Evolutionary conservation across 768 basidiomycete species (phyloP).

Genomic region (Kwoniella botswanensis): DNA sequence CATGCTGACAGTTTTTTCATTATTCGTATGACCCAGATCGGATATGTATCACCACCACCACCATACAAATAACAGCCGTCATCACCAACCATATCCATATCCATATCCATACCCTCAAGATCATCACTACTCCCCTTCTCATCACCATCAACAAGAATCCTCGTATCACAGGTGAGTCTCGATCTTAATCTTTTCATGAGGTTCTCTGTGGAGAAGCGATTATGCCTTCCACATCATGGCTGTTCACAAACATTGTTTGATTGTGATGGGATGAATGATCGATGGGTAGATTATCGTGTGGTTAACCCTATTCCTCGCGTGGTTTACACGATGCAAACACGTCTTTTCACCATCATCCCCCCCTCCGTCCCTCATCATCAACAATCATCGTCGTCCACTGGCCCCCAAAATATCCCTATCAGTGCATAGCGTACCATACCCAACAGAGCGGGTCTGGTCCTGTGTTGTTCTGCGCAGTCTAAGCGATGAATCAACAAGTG

Average conservation of each 20-base stretch:
- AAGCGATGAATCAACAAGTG: not conserved
- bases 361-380: constrained; percentile 2
- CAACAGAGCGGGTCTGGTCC: not conserved
- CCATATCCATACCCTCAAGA: constrained; percentile 1
- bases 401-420: not conserved
- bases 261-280: not conserved
- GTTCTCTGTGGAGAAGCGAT: not conserved
- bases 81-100: not conserved
- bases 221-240: not conserved
- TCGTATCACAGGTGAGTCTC: constrained; percentile 14
- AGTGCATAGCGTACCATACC: not conserved
- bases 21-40: not conserved
- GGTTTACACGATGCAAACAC: constrained; percentile 33
- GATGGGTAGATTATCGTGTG: constrained; percentile 6
- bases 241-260: not conserved
- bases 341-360: constrained; percentile 12
- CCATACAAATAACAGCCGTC: not conserved
- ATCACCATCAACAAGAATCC: constrained; percentile 2
- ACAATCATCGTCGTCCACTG: too few relatives aligned
- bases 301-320: constrained; percentile 23
- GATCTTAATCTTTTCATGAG: not conserved
- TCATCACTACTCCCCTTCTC: not conserved
- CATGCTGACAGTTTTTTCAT: constrained; percentile 12
- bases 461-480: not conserved
- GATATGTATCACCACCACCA: not conserved